phyloP scores from a whole-genome alignment of 345 rosid genomes.

The Durio zibethinus region DNA sequence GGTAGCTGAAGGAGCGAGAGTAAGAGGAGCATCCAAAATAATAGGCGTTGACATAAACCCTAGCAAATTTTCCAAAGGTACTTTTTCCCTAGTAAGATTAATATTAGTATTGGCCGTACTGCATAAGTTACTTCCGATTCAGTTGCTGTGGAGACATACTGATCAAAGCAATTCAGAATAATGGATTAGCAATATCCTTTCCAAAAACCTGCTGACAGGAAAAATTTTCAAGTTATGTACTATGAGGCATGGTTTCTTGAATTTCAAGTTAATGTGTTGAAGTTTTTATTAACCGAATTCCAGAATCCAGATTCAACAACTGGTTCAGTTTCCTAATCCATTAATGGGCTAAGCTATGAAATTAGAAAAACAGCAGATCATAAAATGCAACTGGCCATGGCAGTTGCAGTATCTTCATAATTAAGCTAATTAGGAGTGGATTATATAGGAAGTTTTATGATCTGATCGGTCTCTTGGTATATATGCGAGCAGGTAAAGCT shows the following conservation, averaged over 20 bases:
- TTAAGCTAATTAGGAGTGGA: neutral
- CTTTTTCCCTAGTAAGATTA: neutral
- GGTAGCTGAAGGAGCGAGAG: conserved; percentile 65
- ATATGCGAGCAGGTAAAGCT: neutral
- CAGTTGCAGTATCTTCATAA: neutral
- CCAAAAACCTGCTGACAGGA: neutral
- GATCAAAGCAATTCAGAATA: neutral
- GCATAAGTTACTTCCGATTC: neutral
- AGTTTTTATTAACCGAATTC: neutral
- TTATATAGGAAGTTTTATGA: neutral
- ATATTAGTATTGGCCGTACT: too few relatives aligned
- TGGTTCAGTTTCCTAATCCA: neutral
- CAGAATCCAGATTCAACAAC: neutral
- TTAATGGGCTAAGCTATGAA: neutral
- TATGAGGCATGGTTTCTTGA: neutral
- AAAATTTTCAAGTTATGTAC: neutral
- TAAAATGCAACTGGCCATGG: neutral
- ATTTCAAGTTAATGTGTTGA: neutral
- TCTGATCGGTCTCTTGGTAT: neutral
- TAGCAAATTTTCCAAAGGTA: conserved; percentile 51
- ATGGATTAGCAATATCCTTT: neutral
- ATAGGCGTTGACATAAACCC: conserved; percentile 58
- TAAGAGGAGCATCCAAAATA: conserved; percentile 58
- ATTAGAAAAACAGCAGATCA: neutral
- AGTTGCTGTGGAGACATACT: neutral